These are phyloP conservation scores for Aureobasidium lini DNA, from an alignment of 2,329 filamentous ascomycete genomes.

Conservation along the genomic window DNA sequence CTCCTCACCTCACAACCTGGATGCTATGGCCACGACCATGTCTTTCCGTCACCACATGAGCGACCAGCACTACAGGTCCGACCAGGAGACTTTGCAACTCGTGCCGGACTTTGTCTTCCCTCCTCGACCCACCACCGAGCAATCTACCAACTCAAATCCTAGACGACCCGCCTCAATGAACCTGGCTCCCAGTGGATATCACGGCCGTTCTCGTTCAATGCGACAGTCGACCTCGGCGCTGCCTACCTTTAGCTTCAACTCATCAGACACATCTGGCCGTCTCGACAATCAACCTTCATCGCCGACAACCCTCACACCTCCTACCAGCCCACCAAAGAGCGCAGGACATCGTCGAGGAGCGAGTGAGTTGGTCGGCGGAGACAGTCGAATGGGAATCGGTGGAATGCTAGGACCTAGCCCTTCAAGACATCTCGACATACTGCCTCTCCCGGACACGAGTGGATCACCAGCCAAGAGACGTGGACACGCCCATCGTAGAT, in stretches of 20 bases:
- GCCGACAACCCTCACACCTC: constrained; percentile 25
- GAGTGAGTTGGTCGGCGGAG: constrained; percentile 81
- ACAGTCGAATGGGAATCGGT: constrained; percentile 44
- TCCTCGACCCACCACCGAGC: constrained; percentile 27
- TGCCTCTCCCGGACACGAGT: constrained; percentile 46
- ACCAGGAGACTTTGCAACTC: constrained; percentile 31
- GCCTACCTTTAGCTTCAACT: constrained; percentile 44
- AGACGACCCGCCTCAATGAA: constrained; percentile 28
- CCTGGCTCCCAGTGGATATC: constrained; percentile 29
- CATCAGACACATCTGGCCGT: constrained; percentile 31
- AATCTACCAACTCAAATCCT: constrained; percentile 16
- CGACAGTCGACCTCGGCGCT: constrained; percentile 37
- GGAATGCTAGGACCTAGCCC: constrained; percentile 61
- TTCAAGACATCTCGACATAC: constrained; percentile 55
- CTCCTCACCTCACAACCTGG: neutral
- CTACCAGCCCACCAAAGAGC: constrained; percentile 45
- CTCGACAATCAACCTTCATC: constrained; percentile 30
- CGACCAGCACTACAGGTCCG: constrained; percentile 6
- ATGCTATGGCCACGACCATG: constrained; percentile 12
- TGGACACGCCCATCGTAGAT: constrained; percentile 74
- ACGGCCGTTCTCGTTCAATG: constrained; percentile 29
- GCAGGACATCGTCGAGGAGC: constrained; percentile 65
- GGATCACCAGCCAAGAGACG: constrained; percentile 50
- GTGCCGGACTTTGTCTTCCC: constrained; percentile 43
- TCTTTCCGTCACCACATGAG: constrained; percentile 4